Evolutionary conservation across 108 stramenopile species (phyloP), one percentile per base, ranked within the genome.

Genomic region (Discostella stelligeroides): DNA sequence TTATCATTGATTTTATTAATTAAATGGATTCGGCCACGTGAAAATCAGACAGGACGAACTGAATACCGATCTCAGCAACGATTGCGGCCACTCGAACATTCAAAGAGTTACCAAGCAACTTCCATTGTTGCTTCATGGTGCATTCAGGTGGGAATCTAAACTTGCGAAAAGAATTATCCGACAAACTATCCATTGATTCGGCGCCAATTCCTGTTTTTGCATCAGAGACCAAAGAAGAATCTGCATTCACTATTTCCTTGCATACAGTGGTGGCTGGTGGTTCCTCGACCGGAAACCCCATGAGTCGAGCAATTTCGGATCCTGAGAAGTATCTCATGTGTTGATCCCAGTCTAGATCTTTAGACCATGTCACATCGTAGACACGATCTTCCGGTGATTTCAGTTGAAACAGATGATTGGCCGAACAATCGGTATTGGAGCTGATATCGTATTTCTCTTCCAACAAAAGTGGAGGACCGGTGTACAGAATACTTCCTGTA

Each of bases 401-500:
- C 49, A 92, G 54, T 39, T 80, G 39, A 47, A 87, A 74, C 25
- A 34, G 23, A 46, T 74, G 60, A 42, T 57, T 60, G 17, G 51
- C 54, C 13, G 47, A 56, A 13, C 18, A 51, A 51, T 24, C 9
- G 7, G 17, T 30, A 56, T 14, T 38, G 17, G 14, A 12, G 7
- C 29, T 50, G 6, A 13, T 48, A 13, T 15, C 17, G 61, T n/a
- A 14, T 29, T 21, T 29, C 60, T 23, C 34, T 40, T 10, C 57
- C 57, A 39, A 23, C n/a, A 14, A 23, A 28, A 29, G 24, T 7
- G 53, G 57, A 12, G 64, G 57, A 0, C 82, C 73, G 17, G 50
- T 50, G 66, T 89, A 89, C 45, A 97, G 59, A 29, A 97, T 81
- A 53, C 92, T 94, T 21, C 94, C 96, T 1, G 96, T 95, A 4